Evolutionary conservation across 805 yeast genomes (phyloP), one percentile per base, ranked within the genome.

Genomic region (Starmerella gropengiesseri): DNA sequence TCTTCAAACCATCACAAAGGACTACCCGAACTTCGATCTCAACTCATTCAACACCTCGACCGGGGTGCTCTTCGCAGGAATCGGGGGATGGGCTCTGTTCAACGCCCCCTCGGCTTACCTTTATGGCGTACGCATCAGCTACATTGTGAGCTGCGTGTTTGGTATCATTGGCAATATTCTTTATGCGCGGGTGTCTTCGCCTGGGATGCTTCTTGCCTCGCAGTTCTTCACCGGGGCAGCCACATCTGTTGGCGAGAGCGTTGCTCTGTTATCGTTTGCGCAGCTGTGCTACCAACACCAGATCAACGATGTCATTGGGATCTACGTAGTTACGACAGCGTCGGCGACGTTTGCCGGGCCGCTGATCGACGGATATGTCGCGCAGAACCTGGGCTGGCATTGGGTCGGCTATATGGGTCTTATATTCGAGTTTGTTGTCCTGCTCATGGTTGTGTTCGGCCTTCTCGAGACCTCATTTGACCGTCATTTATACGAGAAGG

Each of bases 281-380:
- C 93, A 82, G 55, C 70, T 81, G 58, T 82, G 73, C 57, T 83
- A 69, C 60, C 79, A 76, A 49, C 94, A 83, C 59, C 86, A 82
- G 56, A 64, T 81, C 25, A 85, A 89, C 43, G 65, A 77, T 19
- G 75, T 75, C 9, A 67, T 83, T 59, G 82, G 91, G 0, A 66
- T 77, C 13, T 83, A 81, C 61, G 81, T 80, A 49, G 56, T 81
- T 61, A 75, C 82, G 20, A 76, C 84, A 2, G 75, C 85, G 28
- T 71, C 76, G n/a, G 87, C 89, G 45, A 78, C 86, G 2, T 82
- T 77, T 57, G 63, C 82, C 44, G 87, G 89, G 3, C 93, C 93
- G 1, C 62, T 83, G 43, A 69, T 81, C 48, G 86, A 84, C 18
- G 86, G 85, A 16, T 77, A 77, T 53, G 74, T 80, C 49, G 71